These are phyloP conservation scores for Zygosaccharomyces pseudorouxii DNA, from an alignment of 805 yeast genomes.

Conservation along the genomic window DNA sequence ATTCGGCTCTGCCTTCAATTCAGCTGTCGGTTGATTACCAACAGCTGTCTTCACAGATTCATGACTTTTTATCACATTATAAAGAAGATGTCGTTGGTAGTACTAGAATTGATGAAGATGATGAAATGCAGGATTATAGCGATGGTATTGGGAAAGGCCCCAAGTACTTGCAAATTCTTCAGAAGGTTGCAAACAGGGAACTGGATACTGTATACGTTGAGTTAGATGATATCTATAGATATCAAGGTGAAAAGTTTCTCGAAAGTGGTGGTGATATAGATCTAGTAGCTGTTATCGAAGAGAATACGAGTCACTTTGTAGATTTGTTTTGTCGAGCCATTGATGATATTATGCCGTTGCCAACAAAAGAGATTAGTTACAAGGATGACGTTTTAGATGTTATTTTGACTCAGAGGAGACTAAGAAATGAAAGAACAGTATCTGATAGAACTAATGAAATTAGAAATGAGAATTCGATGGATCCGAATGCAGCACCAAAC, in stretches of 20 bases:
- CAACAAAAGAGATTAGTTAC: conserved; percentile 74
- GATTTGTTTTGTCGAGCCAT: conserved; percentile 72
- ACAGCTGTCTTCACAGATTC: conserved; percentile 52
- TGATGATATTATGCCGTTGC: conserved; percentile 77
- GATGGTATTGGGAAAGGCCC: conserved; percentile 44
- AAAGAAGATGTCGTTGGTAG: conserved; percentile 36
- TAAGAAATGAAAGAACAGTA: conserved; percentile 70
- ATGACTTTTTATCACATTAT: conserved; percentile 65
- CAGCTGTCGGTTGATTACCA: conserved; percentile 71
- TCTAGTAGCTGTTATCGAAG: conserved; percentile 42
- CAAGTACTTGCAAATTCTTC: conserved; percentile 73
- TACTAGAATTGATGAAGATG: conserved; percentile 23
- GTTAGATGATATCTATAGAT: conserved; percentile 75
- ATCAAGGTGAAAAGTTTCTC: conserved; percentile 47
- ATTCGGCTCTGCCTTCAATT: conserved; percentile 51
- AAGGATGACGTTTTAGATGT: conserved; percentile 91
- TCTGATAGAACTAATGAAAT: conserved; percentile 64
- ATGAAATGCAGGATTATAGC: conserved; percentile 24
- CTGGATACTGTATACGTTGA: conserved; percentile 63
- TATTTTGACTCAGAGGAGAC: conserved; percentile 80
- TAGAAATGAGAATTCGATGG: conserved; percentile 38
- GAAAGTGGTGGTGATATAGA: conserved; percentile 25
- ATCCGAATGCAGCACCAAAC: conserved; percentile 24
- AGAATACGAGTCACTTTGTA: conserved; percentile 72
- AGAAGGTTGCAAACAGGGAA: conserved; percentile 81